A percentile compares a stretch with the other conserved stretches of the same genome.
Evolutionary conservation across 495 filamentous ascomycete genomes (phyloP).

Genomic region (Thozetella sp.): DNA sequence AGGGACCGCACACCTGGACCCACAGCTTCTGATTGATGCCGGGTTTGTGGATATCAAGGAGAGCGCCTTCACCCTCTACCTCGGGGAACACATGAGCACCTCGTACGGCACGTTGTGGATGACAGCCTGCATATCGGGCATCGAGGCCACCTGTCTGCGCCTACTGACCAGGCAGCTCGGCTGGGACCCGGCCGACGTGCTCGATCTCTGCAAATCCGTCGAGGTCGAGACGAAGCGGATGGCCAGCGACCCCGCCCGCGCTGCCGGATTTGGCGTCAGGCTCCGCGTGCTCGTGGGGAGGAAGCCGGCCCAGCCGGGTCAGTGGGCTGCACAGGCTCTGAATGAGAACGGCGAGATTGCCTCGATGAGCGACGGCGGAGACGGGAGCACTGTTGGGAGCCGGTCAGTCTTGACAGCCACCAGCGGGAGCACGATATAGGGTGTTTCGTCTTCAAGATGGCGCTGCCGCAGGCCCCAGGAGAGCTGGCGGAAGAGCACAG

Average conservation of each 20-base stretch:
- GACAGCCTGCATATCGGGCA: slow-evolving; percentile 61
- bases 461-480: slow-evolving; percentile 7
- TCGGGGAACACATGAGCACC: slow-evolving; percentile 54
- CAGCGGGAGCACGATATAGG: not conserved
- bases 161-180: slow-evolving; percentile 59
- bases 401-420: slow-evolving; percentile 6
- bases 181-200: slow-evolving; percentile 58
- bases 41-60: slow-evolving; percentile 65
- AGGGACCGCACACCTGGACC: slow-evolving; percentile 56
- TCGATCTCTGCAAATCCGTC: slow-evolving; percentile 55
- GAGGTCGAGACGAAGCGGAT: slow-evolving; percentile 51
- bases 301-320: slow-evolving; percentile 44
- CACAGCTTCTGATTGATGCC: slow-evolving; percentile 46
- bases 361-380: slow-evolving; percentile 23
- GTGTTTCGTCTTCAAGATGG: not conserved
- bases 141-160: slow-evolving; percentile 65
- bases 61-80: slow-evolving; percentile 57
- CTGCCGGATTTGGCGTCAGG: slow-evolving; percentile 41
- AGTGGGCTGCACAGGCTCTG: slow-evolving; percentile 24
- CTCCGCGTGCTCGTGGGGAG: slow-evolving; percentile 58
- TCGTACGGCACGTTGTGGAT: slow-evolving; percentile 68
- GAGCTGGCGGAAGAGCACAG: not conserved
- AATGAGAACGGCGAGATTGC: slow-evolving; percentile 21
- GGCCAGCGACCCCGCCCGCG: slow-evolving; percentile 37
- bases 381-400: slow-evolving; percentile 28